Conservation (phyloP, 2,329 filamentous ascomycete genomes). For the Aureobasidium sp. region DNA sequence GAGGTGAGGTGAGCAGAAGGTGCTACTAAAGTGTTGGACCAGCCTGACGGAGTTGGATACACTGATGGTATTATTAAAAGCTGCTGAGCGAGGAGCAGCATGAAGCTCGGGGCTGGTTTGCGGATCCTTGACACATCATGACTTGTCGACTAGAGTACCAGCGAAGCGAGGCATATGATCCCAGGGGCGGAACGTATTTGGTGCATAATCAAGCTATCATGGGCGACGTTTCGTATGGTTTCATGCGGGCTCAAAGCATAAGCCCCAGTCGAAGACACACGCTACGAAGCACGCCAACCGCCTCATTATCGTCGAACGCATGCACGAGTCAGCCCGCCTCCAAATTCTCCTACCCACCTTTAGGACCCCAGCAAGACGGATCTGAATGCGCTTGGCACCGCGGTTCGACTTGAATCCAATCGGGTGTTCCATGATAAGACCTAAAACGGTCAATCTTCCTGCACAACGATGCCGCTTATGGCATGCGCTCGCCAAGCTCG, state of each 20-base stretch:
- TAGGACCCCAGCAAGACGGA: not conserved
- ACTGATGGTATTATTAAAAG: constrained; percentile 16
- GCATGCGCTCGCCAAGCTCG: constrained; percentile 2
- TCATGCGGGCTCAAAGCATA: constrained; percentile 16
- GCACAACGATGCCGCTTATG: constrained; percentile 15
- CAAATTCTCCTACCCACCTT: constrained; percentile 11
- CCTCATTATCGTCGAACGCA: constrained; percentile 14
- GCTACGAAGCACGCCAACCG: constrained; percentile 9
- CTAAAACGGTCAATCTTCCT: constrained; percentile 10
- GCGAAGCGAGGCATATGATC: constrained; percentile 9
- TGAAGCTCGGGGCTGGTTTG: constrained; percentile 15
- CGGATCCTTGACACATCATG: constrained; percentile 16
- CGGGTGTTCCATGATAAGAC: not conserved
- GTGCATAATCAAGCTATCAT: constrained; percentile 20
- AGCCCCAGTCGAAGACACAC: constrained; percentile 12
- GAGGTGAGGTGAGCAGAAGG: constrained; percentile 2
- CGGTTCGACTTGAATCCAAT: not conserved
- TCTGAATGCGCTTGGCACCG: not conserved
- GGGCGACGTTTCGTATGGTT: constrained; percentile 15
- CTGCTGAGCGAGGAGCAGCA: constrained; percentile 15
- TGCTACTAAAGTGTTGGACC: constrained; percentile 13
- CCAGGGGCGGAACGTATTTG: constrained; percentile 14
- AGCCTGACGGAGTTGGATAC: constrained; percentile 12
- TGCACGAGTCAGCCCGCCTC: constrained; percentile 16
- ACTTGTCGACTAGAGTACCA: constrained; percentile 15